A percentile compares a stretch with the other conserved stretches of the same genome.
Evolutionary conservation across 495 filamentous ascomycete species (phyloP).

Genomic region (Parathielavia hyrcaniae): DNA sequence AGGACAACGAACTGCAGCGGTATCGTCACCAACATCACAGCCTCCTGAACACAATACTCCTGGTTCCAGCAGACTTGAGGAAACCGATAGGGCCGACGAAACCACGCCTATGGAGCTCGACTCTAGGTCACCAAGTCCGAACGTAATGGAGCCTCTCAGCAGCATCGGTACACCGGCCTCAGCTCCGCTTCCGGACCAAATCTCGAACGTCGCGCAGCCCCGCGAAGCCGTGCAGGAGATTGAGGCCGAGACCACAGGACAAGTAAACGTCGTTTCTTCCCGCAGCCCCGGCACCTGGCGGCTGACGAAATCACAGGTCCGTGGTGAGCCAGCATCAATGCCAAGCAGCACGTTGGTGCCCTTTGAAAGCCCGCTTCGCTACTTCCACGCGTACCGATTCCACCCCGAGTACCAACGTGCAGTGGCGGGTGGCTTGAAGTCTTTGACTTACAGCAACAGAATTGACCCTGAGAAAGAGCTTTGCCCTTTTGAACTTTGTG

Average conservation of each 20-base stretch:
- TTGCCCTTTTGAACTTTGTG: constrained; percentile 66
- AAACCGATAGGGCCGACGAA: constrained; percentile 14
- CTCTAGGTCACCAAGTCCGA: constrained; percentile 22
- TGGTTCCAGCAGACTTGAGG: neutral
- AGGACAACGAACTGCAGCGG: neutral
- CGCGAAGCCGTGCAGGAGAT: constrained; percentile 29
- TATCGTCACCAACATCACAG: neutral
- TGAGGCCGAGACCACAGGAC: constrained; percentile 25
- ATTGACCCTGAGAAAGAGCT: constrained; percentile 68
- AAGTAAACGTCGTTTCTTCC: constrained; percentile 35
- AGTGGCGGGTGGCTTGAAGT: constrained; percentile 71
- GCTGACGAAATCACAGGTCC: constrained; percentile 23
- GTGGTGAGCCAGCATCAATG: constrained; percentile 3
- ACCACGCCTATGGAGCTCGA: constrained; percentile 29
- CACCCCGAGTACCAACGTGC: constrained; percentile 66
- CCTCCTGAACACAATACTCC: neutral
- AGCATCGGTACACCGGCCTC: constrained; percentile 1
- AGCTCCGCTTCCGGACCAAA: constrained; percentile 20
- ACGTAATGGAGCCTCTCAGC: neutral
- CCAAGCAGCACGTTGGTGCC: constrained; percentile 48
- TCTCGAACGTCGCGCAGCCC: constrained; percentile 25
- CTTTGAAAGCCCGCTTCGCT: constrained; percentile 75
- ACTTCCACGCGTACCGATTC: constrained; percentile 83
- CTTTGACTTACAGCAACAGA: constrained; percentile 84
- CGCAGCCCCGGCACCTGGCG: neutral